Conservation (phyloP, 345 rosid genomes). For the Euphorbia pulcherrima region DNA sequence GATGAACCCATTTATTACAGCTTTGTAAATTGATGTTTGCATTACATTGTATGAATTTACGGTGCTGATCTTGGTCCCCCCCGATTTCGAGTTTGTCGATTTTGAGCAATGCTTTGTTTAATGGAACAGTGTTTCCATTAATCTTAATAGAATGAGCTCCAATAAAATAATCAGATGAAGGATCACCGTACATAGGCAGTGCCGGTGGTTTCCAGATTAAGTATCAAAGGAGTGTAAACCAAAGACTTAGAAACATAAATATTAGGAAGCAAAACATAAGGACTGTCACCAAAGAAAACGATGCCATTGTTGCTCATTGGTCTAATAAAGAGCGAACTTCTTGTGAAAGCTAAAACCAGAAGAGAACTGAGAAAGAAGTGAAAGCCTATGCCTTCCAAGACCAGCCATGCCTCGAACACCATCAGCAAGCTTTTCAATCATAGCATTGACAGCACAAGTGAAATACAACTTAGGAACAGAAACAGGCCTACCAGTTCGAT, state of each 20-base stretch:
- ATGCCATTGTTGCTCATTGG: not conserved
- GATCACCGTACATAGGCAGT: not conserved
- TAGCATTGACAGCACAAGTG: slow-evolving; percentile 2
- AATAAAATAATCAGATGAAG: slow-evolving; percentile 21
- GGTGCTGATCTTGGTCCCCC: slow-evolving; percentile 5
- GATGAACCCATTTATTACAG: not conserved
- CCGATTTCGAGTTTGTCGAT: slow-evolving; percentile 12
- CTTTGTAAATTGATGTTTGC: too few relatives aligned
- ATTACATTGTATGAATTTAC: too few relatives aligned
- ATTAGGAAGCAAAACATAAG: not conserved
- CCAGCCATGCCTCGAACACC: not conserved
- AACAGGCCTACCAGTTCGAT: too few relatives aligned
- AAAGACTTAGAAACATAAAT: not conserved
- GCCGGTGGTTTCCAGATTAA: slow-evolving; percentile 16
- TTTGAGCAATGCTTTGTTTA: slow-evolving; percentile 4
- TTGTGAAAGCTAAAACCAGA: slow-evolving; percentile 1
- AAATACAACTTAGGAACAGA: not conserved
- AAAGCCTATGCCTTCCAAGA: not conserved
- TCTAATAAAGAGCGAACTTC: slow-evolving; percentile 17
- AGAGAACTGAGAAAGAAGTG: slow-evolving; percentile 13
- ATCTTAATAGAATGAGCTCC: slow-evolving; percentile 13
- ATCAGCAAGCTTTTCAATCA: slow-evolving; percentile 6
- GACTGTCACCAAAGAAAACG: not conserved
- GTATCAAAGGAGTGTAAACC: slow-evolving; percentile 13
- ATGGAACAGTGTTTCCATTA: slow-evolving; percentile 2